Evolutionary conservation across 1,284 basidiomycete species (phyloP).

Genomic region (Heterobasidion parviporum): DNA sequence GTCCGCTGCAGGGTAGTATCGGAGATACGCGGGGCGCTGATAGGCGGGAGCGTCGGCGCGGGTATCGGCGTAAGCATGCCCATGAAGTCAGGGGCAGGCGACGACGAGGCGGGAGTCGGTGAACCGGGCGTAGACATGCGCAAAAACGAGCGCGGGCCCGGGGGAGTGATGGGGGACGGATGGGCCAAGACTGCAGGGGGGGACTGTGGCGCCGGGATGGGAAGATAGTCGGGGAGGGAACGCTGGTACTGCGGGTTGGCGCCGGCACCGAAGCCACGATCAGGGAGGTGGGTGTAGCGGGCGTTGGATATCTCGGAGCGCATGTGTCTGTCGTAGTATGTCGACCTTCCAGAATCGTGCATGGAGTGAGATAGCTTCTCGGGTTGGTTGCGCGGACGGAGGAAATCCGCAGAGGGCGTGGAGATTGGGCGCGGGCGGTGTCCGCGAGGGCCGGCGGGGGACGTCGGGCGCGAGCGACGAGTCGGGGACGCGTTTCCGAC

Average conservation of each 20-base stretch:
- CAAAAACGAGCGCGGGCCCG: conserved; percentile 1
- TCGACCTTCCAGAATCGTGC: too few species aligned
- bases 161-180: neutral
- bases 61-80: conserved; percentile 6
- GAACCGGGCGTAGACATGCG: conserved; percentile 9
- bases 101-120: conserved; percentile 11
- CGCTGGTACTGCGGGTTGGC: too few species aligned
- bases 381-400: neutral
- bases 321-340: neutral
- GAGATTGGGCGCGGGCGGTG: conserved; percentile 26
- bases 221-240: neutral
- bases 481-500: neutral
- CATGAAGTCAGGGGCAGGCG: neutral
- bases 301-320: neutral
- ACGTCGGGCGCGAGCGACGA: conserved; percentile 35
- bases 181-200: neutral
- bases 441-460: conserved; percentile 39
- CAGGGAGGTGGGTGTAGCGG: neutral
- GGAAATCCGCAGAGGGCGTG: conserved; percentile 13
- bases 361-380: neutral
- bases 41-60: conserved; percentile 15
- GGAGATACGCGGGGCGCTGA: conserved; percentile 29
- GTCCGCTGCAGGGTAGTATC: conserved; percentile 33
- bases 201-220: neutral
- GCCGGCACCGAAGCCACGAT: neutral